Conservation (phyloP, 2,329 filamentous ascomycete species). For the Emydomyces testavorans region DNA sequence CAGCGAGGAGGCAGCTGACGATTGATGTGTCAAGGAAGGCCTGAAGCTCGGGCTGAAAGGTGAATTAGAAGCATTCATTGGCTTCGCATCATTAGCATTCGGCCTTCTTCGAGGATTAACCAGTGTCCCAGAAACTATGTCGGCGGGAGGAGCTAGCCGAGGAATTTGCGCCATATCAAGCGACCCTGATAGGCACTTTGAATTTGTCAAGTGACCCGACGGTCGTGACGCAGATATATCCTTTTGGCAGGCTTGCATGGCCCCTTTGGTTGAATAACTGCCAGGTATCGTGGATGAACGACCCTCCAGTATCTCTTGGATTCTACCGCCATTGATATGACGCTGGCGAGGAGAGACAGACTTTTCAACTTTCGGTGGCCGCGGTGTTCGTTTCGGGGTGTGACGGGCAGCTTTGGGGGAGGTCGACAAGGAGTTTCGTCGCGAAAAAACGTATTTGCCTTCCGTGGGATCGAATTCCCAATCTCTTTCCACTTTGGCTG, state of each 20-base stretch:
- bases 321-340: conserved; percentile 27
- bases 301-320: conserved; percentile 3
- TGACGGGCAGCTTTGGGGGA: conserved; percentile 5
- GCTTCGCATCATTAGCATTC: conserved; percentile 24
- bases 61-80: conserved; percentile 1
- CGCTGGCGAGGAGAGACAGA: conserved; percentile 2
- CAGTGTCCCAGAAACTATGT: conserved; percentile 30
- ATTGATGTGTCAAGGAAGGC: conserved; percentile 9
- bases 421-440: conserved; percentile 27
- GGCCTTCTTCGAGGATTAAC: conserved; percentile 27
- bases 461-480: conserved; percentile 65
- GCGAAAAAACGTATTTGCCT: conserved; percentile 50
- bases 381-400: background rate
- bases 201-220: background rate
- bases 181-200: background rate
- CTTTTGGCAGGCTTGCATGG: background rate
- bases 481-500: conserved; percentile 83
- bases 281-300: conserved; percentile 30
- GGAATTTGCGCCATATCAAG: conserved; percentile 20
- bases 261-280: conserved; percentile 21
- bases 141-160: conserved; percentile 35
- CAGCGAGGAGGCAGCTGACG: conserved; percentile 17
- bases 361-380: conserved; percentile 1
- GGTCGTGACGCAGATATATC: background rate
- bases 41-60: background rate